phyloP scores from a whole-genome alignment of 2,329 filamentous ascomycete genomes.

The Alternaria ethzedia region DNA sequence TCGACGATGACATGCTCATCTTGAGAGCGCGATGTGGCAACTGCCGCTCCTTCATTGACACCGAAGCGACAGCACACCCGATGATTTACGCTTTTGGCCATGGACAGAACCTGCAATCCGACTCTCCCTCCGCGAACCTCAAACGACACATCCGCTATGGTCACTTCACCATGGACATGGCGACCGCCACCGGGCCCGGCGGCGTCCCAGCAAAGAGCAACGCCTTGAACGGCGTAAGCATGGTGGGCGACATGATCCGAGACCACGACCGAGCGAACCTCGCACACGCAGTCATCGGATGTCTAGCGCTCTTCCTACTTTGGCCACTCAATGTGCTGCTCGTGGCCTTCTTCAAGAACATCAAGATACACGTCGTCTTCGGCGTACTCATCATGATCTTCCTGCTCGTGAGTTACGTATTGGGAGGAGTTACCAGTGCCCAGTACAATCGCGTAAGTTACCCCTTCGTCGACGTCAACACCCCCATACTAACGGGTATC shows the following conservation, averaged over 20 bases:
- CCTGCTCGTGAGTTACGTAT: conserved; percentile 47
- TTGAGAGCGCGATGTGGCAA: conserved; percentile 49
- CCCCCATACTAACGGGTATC: neutral
- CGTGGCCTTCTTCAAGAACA: conserved; percentile 49
- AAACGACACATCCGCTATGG: conserved; percentile 49
- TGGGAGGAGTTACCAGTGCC: conserved; percentile 52
- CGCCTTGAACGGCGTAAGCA: conserved; percentile 30
- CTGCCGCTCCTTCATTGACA: conserved; percentile 48
- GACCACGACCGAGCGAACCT: conserved; percentile 38
- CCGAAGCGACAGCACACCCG: conserved; percentile 37
- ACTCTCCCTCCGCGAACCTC: conserved; percentile 43
- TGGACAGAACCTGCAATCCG: conserved; percentile 31
- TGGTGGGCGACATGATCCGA: conserved; percentile 25
- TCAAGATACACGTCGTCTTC: conserved; percentile 51
- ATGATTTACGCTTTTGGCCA: conserved; percentile 54
- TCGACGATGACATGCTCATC: conserved; percentile 47
- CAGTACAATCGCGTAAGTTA: conserved; percentile 50
- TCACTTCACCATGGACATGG: conserved; percentile 51
- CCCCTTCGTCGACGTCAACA: neutral
- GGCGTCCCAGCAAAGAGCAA: conserved; percentile 39
- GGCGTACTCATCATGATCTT: conserved; percentile 48
- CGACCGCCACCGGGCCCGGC: conserved; percentile 43
- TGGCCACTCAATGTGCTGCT: conserved; percentile 44
- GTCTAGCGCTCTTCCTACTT: conserved; percentile 42
- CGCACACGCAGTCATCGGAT: conserved; percentile 41